These are phyloP conservation scores for Pelargonium australe DNA, from an alignment of 441 rosid species.

Conservation along the genomic window DNA sequence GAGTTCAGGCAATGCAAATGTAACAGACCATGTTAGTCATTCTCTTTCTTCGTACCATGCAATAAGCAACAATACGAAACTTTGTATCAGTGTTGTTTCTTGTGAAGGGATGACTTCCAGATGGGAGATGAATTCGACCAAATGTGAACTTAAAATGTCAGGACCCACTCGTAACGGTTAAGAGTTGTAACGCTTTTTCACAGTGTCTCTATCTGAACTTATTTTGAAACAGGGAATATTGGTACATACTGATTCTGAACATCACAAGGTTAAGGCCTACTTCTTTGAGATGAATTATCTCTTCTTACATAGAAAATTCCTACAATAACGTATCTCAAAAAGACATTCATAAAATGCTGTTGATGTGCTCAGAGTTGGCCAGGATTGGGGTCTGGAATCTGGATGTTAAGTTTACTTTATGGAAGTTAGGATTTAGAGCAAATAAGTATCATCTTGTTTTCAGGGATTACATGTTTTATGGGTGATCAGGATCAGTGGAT, in stretches of 20 bases:
- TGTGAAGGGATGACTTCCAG: not conserved
- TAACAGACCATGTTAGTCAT: not conserved
- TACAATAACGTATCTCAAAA: not conserved
- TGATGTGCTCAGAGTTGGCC: not conserved
- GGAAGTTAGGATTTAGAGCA: not conserved
- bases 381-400: not conserved
- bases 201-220: not conserved
- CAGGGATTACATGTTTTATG: not conserved
- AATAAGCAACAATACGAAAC: not conserved
- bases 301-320: not conserved
- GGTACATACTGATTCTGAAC: not conserved
- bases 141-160: not conserved
- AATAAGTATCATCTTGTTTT: not conserved
- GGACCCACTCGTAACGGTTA: not conserved
- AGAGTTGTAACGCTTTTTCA: not conserved
- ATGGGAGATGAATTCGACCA: not conserved
- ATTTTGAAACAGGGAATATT: not conserved
- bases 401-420: not conserved
- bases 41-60: not conserved
- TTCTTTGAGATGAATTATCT: not conserved
- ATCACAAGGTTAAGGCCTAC: not conserved
- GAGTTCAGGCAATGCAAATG: not conserved
- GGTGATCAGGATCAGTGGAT: not conserved
- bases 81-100: not conserved
- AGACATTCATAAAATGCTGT: not conserved